A percentile compares a stretch with the other conserved stretches of the same genome.
Evolutionary conservation across 2,329 filamentous ascomycete species (phyloP).

Genomic region (Botrytis aclada): DNA sequence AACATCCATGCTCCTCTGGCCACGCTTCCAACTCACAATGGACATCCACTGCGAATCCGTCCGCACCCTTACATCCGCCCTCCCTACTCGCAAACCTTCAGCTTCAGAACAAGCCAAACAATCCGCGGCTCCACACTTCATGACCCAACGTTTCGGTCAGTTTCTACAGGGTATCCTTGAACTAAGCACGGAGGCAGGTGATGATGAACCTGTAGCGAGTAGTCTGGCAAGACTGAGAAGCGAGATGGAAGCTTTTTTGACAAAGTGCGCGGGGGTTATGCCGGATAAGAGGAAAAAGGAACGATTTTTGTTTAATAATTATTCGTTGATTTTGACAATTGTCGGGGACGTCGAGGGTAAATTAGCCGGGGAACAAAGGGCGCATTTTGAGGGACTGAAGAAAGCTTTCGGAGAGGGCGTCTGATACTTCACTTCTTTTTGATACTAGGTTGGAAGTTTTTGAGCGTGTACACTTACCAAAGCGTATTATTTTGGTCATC

Average conservation of each 20-base stretch:
- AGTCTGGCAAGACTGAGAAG: conserved; percentile 73
- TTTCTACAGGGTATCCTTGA: conserved; percentile 80
- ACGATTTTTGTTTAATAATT: conserved; percentile 93
- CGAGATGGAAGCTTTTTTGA: conserved; percentile 81
- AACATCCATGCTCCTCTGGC: conserved; percentile 95
- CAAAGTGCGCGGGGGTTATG: conserved; percentile 71
- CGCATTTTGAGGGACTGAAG: conserved; percentile 69
- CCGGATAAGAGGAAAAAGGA: conserved; percentile 78
- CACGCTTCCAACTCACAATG: conserved; percentile 90
- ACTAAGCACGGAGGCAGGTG: conserved; percentile 84
- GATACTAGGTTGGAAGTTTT: background rate
- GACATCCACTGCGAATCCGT: conserved; percentile 89
- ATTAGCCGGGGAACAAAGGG: conserved; percentile 69
- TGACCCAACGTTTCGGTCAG: conserved; percentile 95
- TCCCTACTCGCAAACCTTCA: conserved; percentile 44
- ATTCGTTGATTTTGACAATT: conserved; percentile 89
- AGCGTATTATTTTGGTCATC: background rate
- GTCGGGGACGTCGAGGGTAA: conserved; percentile 75
- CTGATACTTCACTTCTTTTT: conserved; percentile 13
- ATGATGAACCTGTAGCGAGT: conserved; percentile 86
- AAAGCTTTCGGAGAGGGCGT: conserved; percentile 50
- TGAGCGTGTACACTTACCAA: conserved; percentile 14
- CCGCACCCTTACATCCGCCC: conserved; percentile 56
- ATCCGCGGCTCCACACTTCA: conserved; percentile 80
- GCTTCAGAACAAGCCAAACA: conserved; percentile 55